A percentile compares a stretch with the other conserved stretches of the same genome.
These are phyloP conservation scores for Kodamaea lidongshanica DNA, from an alignment of 805 yeast species.

Conservation along the genomic window DNA sequence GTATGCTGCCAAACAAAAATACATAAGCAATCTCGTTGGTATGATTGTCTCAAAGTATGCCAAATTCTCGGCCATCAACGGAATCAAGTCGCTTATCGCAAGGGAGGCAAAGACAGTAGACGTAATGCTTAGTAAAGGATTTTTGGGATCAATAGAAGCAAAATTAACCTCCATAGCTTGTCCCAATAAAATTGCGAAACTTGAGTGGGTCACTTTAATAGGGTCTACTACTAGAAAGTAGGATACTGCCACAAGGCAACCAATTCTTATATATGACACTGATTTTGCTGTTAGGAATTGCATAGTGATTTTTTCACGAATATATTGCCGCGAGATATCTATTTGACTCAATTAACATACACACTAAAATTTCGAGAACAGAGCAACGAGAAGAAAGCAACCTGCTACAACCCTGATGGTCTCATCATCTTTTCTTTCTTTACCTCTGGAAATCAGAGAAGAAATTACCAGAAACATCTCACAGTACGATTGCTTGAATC, in stretches of 20 bases:
- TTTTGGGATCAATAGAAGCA: conserved; percentile 24
- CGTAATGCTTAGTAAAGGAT: conserved; percentile 46
- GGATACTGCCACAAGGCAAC: conserved; percentile 38
- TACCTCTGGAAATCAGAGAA: conserved; percentile 34
- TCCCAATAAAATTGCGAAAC: conserved; percentile 47
- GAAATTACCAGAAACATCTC: conserved; percentile 27
- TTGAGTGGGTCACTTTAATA: conserved; percentile 35
- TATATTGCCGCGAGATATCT: conserved; percentile 1
- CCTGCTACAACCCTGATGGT: no score
- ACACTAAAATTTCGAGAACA: background rate
- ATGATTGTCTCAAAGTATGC: conserved; percentile 54
- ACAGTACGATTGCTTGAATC: conserved; percentile 33
- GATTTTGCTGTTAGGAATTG: conserved; percentile 46
- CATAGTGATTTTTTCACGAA: conserved; percentile 37
- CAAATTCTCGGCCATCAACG: conserved; percentile 43
- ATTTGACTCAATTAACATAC: background rate
- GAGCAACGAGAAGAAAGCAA: no score
- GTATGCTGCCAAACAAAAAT: conserved; percentile 45
- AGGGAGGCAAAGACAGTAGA: conserved; percentile 40
- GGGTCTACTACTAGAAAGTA: conserved; percentile 47
- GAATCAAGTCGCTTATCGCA: conserved; percentile 52
- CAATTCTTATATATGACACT: conserved; percentile 42
- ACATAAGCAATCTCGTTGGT: conserved; percentile 48
- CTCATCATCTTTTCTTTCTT: conserved; percentile 21
- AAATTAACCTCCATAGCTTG: conserved; percentile 51